Evolutionary conservation across 257 asterid genomes (phyloP).

Genomic region (Solanum rostratum): DNA sequence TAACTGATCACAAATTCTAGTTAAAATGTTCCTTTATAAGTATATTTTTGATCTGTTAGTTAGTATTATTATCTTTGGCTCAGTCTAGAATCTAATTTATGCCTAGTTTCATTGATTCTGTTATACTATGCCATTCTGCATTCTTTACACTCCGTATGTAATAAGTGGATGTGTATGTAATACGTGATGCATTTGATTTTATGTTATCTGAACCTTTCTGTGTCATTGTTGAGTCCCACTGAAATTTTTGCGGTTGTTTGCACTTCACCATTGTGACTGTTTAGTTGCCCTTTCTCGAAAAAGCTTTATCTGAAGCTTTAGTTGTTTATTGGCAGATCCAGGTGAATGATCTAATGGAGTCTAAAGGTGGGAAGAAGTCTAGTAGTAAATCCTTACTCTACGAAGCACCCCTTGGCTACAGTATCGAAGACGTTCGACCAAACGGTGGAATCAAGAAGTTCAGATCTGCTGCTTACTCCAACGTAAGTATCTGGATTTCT

Average conservation of each 20-base stretch:
- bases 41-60: neutral
- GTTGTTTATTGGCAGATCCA: neutral
- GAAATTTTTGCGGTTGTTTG: neutral
- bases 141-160: neutral
- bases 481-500: conserved; percentile 7
- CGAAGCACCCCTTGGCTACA: conserved; percentile 29
- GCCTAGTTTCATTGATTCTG: neutral
- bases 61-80: neutral
- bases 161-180: too few species aligned
- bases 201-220: neutral
- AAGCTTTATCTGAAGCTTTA: neutral
- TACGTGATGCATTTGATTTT: neutral
- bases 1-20: neutral
- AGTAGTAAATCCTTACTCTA: conserved; percentile 20
- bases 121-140: neutral
- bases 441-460: conserved; percentile 37
- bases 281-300: neutral
- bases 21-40: neutral
- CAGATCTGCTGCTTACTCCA: conserved; percentile 42
- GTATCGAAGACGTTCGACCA: conserved; percentile 34
- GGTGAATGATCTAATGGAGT: conserved; percentile 33
- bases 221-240: neutral
- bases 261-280: neutral
- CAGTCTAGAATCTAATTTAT: neutral
- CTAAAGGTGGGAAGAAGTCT: conserved; percentile 25